Evolutionary conservation across 495 filamentous ascomycete species (phyloP).

Genomic region (Elaphomyces granulatus): DNA sequence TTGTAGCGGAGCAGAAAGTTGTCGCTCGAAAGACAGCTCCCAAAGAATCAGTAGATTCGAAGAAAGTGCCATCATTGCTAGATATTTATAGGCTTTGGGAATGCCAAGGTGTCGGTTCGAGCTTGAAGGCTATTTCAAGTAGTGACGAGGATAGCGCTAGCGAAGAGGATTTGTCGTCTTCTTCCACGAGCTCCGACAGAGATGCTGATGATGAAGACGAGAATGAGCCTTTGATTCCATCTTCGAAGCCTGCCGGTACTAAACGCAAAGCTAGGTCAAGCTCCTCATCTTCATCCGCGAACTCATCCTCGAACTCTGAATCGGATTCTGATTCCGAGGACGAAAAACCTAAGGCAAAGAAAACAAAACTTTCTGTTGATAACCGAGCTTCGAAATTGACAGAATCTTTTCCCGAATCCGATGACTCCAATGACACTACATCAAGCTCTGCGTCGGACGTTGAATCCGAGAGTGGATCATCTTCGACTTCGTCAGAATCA

Average conservation of each 20-base stretch:
- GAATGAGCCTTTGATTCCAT: constrained; percentile 16
- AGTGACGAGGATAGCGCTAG: constrained; percentile 20
- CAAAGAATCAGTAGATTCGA: constrained; percentile 12
- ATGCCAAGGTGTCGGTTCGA: constrained; percentile 7
- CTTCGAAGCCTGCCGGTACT: constrained; percentile 25
- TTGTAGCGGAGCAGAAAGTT: constrained; percentile 36
- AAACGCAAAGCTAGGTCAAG: constrained; percentile 54
- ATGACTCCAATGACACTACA: constrained; percentile 12
- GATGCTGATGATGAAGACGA: constrained; percentile 49
- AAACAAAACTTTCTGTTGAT: constrained; percentile 15
- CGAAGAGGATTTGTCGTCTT: constrained; percentile 28
- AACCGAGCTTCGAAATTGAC: constrained; percentile 11
- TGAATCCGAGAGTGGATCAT: constrained; percentile 11
- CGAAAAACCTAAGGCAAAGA: constrained; percentile 17
- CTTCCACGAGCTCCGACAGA: constrained; percentile 42
- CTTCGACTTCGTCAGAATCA: constrained; percentile 4
- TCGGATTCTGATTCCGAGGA: constrained; percentile 25
- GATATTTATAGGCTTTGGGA: constrained; percentile 38
- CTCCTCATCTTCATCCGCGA: constrained; percentile 33
- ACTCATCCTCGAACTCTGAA: constrained; percentile 31
- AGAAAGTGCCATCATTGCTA: constrained; percentile 30
- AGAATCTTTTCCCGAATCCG: constrained; percentile 15
- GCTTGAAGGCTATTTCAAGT: constrained; percentile 4
- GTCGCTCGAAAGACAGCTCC: constrained; percentile 12
- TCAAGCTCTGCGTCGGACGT: constrained; percentile 14